Evolutionary conservation across 352 stramenopile genomes (phyloP).

Genomic region (Phytophthora constricta): DNA sequence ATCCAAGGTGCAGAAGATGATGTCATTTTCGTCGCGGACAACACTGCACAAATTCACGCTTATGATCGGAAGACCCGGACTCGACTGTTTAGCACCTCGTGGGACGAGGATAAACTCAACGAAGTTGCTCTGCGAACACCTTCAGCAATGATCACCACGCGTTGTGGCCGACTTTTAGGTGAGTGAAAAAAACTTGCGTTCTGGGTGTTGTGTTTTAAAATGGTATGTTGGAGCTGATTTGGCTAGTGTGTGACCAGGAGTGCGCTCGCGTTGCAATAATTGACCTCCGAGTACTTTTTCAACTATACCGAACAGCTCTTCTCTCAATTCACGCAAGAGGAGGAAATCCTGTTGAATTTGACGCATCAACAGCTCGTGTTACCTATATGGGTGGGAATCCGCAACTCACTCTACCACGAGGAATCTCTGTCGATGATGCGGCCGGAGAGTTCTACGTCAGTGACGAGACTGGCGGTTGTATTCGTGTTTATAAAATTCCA

Average conservation of each 20-base stretch:
- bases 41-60: constrained; percentile 29
- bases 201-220: neutral
- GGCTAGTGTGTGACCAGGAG: constrained; percentile 47
- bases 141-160: constrained; percentile 30
- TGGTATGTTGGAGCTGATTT: constrained; percentile 17
- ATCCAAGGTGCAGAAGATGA: constrained; percentile 38
- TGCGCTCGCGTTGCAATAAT: constrained; percentile 31
- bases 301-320: constrained; percentile 30
- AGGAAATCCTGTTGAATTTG: constrained; percentile 16
- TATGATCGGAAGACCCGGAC: constrained; percentile 35
- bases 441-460: constrained; percentile 68
- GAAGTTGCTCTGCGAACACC: constrained; percentile 18
- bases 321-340: constrained; percentile 21
- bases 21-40: constrained; percentile 52
- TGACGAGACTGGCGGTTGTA: constrained; percentile 57
- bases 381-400: constrained; percentile 27
- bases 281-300: constrained; percentile 46
- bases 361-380: constrained; percentile 23
- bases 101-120: constrained; percentile 6
- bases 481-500: constrained; percentile 54
- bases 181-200: constrained; percentile 1
- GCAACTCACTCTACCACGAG: constrained; percentile 21
- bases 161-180: constrained; percentile 36
- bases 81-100: constrained; percentile 32
- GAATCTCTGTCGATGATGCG: constrained; percentile 57